Evolutionary conservation across 129 eudicot species (phyloP).

Genomic region (Flaveria trinervia): DNA sequence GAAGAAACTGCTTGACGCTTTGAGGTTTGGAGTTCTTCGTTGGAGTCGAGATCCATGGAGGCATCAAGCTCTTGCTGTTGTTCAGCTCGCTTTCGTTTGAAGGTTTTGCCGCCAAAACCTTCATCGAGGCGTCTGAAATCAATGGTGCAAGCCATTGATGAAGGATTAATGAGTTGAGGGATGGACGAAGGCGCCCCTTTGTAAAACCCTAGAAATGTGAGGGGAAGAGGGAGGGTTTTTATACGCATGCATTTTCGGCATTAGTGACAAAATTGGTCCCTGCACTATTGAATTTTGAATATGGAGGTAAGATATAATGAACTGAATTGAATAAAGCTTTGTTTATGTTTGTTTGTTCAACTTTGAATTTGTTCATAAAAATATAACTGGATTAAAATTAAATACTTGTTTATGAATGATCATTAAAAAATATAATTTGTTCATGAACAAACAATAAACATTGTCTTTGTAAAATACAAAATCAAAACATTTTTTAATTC

Average conservation of each 20-base stretch:
- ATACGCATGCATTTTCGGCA: neutral
- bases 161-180: no score
- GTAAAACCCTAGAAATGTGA: slow-evolving; percentile 30
- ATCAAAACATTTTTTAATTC: no score
- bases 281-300: neutral
- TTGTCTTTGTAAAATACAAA: no score
- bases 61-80: slow-evolving; percentile 38
- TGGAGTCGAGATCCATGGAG: slow-evolving; percentile 68
- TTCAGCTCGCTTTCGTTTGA: slow-evolving; percentile 77
- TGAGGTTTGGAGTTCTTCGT: slow-evolving; percentile 21
- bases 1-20: slow-evolving; percentile 74
- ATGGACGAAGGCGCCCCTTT: slow-evolving; percentile 16
- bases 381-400: no score
- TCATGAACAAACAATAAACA: no score
- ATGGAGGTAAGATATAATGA: neutral
- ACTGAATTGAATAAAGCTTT: no score
- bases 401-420: no score
- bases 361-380: no score
- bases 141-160: slow-evolving; percentile 82
- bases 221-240: slow-evolving; percentile 6
- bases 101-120: slow-evolving; percentile 95
- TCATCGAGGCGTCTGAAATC: slow-evolving; percentile 84
- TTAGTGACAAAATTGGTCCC: slow-evolving; percentile 5
- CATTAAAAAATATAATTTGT: no score
- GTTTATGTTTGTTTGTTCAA: neutral